Evolutionary conservation across 2,329 filamentous ascomycete species (phyloP), one percentile per base, ranked within the genome.

Genomic region (Didymella lethalis): DNA sequence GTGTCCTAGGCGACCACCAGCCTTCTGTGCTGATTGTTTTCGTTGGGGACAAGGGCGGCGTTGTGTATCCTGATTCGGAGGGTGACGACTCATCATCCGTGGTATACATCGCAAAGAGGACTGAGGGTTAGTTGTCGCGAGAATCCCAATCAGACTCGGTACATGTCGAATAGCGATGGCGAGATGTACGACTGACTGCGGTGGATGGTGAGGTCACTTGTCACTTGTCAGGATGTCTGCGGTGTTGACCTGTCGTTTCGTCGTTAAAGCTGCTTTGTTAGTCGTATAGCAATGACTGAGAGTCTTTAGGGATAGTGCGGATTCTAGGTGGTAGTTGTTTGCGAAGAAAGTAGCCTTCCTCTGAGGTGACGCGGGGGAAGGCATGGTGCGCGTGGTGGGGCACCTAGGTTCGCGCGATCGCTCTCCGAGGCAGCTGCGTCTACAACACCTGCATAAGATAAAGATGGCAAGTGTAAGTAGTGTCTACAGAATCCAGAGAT

Each of bases 401-500:
- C 63, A 71, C 48, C 66, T 56, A 53, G 69, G 60, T 61, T 61
- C 61, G 67, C 69, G 65, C 64, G 55, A 62, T 60, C 60, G 57
- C 67, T 61, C 53, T 29, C 51, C 36, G 48, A 49, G 53, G 64
- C 57, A 69, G 52, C 59, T 36, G 50, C 62, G 54, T 58, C 52
- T 48, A 49, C 32, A 26, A 58, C 49, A 58, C 59, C 40, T 53
- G 38, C 47, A 55, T n/a, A 31, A 54, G 53, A 32, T 38, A 36
- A 45, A 41, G 41, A 79, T 80, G 77, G 76, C 77, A 73, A 79
- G 77, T 66, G 78, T 80, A 64, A 72, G 77, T 76, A 32, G 28
- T 11, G 6, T 25, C 23, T 7, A 4, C 20, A 1, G 0, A 25
- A 48, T 5, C 0, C 2, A 29, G 3, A 6, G 12, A n/a, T 7